Conservation (phyloP, 1,139 yeast species). For the Torulaspora globosa region DNA sequence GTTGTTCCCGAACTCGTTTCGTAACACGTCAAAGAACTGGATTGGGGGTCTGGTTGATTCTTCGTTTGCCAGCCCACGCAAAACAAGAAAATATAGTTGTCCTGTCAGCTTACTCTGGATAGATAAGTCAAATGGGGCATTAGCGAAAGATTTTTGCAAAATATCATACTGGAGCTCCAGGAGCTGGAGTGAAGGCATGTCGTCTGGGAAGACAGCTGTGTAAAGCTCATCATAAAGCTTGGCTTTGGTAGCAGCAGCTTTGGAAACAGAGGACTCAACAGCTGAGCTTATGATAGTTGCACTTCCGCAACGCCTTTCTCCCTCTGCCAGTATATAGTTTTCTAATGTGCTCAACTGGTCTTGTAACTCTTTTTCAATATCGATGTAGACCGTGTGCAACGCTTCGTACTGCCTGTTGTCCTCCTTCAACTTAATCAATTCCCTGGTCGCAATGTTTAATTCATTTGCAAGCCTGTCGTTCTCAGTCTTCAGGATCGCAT, state of each 20-base stretch:
- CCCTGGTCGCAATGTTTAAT: conserved; percentile 12
- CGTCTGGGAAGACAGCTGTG: neutral
- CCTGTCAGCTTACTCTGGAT: neutral
- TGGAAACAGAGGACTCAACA: neutral
- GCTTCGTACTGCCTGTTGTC: conserved; percentile 57
- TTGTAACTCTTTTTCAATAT: conserved; percentile 53
- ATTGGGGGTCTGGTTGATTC: neutral
- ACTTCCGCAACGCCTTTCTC: neutral
- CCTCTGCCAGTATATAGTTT: neutral
- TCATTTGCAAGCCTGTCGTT: conserved; percentile 16
- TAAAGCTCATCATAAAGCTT: neutral
- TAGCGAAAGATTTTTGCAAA: neutral
- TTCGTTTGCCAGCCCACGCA: neutral
- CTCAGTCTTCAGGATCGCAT: neutral
- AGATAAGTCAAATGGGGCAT: neutral
- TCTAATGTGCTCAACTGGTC: conserved; percentile 43
- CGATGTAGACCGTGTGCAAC: conserved; percentile 54
- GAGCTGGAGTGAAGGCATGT: neutral
- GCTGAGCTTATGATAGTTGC: too few relatives aligned
- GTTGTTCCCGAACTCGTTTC: neutral
- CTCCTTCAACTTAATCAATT: conserved; percentile 22
- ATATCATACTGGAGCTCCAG: neutral
- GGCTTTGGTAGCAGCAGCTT: neutral
- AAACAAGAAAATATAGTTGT: neutral
- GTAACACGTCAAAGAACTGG: neutral